phyloP scores from a whole-genome alignment of 2,329 filamentous ascomycete species.

The Colletotrichum phormii region DNA sequence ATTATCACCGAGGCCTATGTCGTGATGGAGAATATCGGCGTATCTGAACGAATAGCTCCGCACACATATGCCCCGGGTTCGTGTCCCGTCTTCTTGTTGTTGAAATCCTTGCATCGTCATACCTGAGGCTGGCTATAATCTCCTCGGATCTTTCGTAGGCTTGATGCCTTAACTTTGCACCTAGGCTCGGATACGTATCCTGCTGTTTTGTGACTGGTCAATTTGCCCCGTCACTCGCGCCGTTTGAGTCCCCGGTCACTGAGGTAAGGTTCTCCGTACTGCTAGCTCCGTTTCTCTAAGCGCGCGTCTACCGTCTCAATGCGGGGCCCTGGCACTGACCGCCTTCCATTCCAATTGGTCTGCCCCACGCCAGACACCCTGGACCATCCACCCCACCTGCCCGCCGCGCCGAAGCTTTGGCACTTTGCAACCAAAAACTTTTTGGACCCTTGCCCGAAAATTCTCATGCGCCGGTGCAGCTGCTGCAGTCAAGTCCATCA shows the following conservation, averaged over 20 bases:
- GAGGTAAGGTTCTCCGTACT: no score
- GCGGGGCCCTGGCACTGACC: background rate
- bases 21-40: no score
- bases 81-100: no score
- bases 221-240: background rate
- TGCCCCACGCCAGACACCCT: slow-evolving; percentile 1
- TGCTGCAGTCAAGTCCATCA: slow-evolving; percentile 1
- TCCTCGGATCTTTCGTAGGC: no score
- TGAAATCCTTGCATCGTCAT: no score
- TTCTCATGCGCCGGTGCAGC: slow-evolving; percentile 31
- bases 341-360: slow-evolving; percentile 23
- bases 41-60: no score
- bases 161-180: no score
- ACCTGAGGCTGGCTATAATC: no score
- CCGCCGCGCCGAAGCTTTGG: slow-evolving; percentile 21
- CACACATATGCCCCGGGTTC: no score
- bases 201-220: background rate
- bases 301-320: slow-evolving; percentile 33
- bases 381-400: slow-evolving; percentile 22
- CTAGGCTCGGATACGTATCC: no score
- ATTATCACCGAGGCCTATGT: no score
- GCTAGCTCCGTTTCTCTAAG: slow-evolving; percentile 30
- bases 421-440: slow-evolving; percentile 15
- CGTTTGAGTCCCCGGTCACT: background rate
- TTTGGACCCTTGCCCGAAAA: slow-evolving; percentile 16